A percentile compares a stretch with the other conserved stretches of the same genome.
Conservation (phyloP, 73 alveolate species). For the Paramecium pentaurelia region DNA sequence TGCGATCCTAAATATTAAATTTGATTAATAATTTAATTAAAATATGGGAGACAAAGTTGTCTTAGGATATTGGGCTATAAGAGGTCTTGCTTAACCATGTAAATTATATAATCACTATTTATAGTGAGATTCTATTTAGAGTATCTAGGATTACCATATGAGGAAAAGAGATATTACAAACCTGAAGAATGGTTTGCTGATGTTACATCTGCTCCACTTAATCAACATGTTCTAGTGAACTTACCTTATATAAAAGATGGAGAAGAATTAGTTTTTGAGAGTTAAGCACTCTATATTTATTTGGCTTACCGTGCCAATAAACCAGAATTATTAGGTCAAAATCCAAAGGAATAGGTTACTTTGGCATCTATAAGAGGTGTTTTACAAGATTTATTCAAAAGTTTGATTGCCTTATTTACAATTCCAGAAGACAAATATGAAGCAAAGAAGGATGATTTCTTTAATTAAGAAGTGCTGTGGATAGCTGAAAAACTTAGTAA, state of each 20-base stretch:
- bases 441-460: not conserved
- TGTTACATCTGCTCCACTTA: not conserved
- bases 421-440: not conserved
- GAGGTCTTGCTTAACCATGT: slow-evolving; percentile 59
- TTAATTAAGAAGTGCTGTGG: not conserved
- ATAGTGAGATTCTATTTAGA: slow-evolving; percentile 45
- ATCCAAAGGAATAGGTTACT: slow-evolving; percentile 13
- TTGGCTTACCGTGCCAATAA: slow-evolving; percentile 29
- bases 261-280: not conserved
- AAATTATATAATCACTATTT: not conserved
- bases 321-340: slow-evolving; percentile 46
- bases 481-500: slow-evolving; percentile 18
- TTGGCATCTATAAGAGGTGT: slow-evolving; percentile 19
- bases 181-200: slow-evolving; percentile 53
- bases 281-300: slow-evolving; percentile 36
- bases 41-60: not conserved
- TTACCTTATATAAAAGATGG: slow-evolving; percentile 61
- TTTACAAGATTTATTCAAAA: not conserved
- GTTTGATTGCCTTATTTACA: not conserved
- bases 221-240: slow-evolving; percentile 33
- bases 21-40: not conserved
- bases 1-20: not conserved
- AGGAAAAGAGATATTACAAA: slow-evolving; percentile 11
- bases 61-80: slow-evolving; percentile 60
- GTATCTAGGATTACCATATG: slow-evolving; percentile 45